Evolutionary conservation across 2,329 filamentous ascomycete species (phyloP).

Genomic region (Colletotrichum endophyticum): DNA sequence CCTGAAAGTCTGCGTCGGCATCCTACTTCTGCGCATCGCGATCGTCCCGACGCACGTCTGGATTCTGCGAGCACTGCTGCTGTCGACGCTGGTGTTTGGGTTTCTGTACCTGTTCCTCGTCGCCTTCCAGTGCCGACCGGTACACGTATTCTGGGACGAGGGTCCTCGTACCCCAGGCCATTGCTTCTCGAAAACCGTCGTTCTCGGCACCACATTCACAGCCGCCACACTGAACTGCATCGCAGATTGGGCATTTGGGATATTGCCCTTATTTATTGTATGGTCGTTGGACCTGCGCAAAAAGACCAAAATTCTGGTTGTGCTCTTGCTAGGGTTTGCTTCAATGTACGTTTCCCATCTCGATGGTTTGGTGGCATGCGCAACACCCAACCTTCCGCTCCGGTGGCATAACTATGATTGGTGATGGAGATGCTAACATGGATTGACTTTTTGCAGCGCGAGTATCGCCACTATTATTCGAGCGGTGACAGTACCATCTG

Average conservation of each 20-base stretch:
- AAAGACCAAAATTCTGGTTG: conserved; percentile 39
- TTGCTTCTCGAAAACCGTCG: conserved; percentile 29
- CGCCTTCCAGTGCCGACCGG: conserved; percentile 42
- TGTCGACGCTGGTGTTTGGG: conserved; percentile 37
- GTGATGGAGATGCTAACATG: not conserved
- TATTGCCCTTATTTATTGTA: conserved; percentile 42
- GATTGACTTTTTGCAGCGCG: not conserved
- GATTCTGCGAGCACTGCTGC: conserved; percentile 38
- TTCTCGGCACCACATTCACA: conserved; percentile 35
- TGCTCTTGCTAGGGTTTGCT: conserved; percentile 32
- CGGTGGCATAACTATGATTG: not conserved
- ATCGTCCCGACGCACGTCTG: conserved; percentile 33
- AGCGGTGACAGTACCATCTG: conserved; percentile 41
- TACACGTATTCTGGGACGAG: conserved; percentile 40
- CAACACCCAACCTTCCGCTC: not conserved
- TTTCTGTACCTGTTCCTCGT: conserved; percentile 43
- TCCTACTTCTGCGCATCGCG: conserved; percentile 44
- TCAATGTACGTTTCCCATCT: conserved; percentile 26
- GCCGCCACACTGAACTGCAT: conserved; percentile 40
- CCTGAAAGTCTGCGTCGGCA: conserved; percentile 43
- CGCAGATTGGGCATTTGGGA: conserved; percentile 42
- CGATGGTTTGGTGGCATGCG: not conserved
- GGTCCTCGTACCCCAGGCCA: conserved; percentile 27
- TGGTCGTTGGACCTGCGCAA: conserved; percentile 45
- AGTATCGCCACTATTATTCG: conserved; percentile 46